phyloP scores from a whole-genome alignment of 345 rosid genomes.

The Eucalyptus cloeziana region DNA sequence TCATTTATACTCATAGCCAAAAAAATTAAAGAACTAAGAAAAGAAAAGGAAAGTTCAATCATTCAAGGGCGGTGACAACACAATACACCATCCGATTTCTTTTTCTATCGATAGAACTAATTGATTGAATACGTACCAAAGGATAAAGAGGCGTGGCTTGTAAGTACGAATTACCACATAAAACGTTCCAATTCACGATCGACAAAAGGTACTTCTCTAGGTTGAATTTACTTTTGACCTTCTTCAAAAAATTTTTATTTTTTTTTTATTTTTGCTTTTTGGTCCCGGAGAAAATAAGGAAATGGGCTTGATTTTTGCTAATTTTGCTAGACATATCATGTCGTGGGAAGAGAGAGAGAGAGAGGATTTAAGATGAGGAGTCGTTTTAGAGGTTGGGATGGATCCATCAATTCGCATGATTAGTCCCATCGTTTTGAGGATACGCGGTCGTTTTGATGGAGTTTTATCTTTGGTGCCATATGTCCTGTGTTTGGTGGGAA shows the following conservation, averaged over 20 bases:
- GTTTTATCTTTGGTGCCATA: neutral
- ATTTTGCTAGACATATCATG: neutral
- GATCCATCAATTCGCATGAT: neutral
- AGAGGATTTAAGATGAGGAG: neutral
- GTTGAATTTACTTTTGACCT: neutral
- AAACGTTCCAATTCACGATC: neutral
- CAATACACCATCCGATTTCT: neutral
- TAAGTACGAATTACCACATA: neutral
- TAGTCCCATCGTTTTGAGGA: neutral
- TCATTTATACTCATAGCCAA: neutral
- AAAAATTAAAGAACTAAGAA: neutral
- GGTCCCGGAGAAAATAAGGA: neutral
- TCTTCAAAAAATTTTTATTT: neutral
- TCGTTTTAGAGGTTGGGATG: neutral
- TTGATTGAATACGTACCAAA: no score
- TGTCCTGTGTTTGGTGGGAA: neutral
- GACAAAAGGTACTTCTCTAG: neutral
- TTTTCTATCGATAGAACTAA: neutral
- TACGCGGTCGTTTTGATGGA: neutral
- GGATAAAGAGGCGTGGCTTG: neutral
- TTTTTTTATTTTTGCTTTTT: neutral
- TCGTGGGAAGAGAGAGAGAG: neutral
- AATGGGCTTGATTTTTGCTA: neutral
- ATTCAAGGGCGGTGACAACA: neutral
- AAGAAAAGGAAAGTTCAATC: neutral